Conservation (phyloP, 2,329 filamentous ascomycete species). For the Aspergillus neotritici region DNA sequence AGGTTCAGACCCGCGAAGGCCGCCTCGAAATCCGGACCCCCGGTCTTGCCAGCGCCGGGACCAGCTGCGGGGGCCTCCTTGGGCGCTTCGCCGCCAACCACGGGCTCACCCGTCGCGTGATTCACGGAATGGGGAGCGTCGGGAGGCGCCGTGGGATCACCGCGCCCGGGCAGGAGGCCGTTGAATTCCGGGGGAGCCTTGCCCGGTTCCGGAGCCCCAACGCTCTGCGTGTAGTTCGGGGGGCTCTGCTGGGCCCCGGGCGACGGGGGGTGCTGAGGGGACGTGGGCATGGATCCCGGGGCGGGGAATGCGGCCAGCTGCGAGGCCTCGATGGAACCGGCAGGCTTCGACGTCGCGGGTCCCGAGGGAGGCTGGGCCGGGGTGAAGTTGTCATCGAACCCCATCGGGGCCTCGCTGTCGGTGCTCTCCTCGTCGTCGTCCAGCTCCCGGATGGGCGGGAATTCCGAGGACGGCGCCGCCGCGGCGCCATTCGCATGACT, state of each 20-base stretch:
- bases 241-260: slow-evolving; percentile 53
- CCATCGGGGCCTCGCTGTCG: slow-evolving; percentile 58
- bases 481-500: slow-evolving; percentile 31
- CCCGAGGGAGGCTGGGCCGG: slow-evolving; percentile 48
- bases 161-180: slow-evolving; percentile 36
- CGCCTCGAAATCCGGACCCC: slow-evolving; percentile 42
- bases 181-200: slow-evolving; percentile 35
- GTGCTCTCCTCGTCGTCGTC: slow-evolving; percentile 78
- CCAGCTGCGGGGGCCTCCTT: slow-evolving; percentile 11
- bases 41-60: slow-evolving; percentile 23
- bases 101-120: slow-evolving; percentile 30
- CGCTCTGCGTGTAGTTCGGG: slow-evolving; percentile 32
- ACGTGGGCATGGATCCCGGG: slow-evolving; percentile 34
- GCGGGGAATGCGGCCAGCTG: slow-evolving; percentile 35
- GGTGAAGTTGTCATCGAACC: slow-evolving; percentile 91
- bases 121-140: slow-evolving; percentile 39
- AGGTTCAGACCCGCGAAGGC: slow-evolving; percentile 42
- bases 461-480: slow-evolving; percentile 55
- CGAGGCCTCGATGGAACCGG: slow-evolving; percentile 32
- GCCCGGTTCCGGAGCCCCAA: slow-evolving; percentile 19
- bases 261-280: slow-evolving; percentile 45
- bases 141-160: slow-evolving; percentile 34
- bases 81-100: slow-evolving; percentile 33
- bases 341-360: slow-evolving; percentile 22
- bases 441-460: slow-evolving; percentile 87